phyloP scores from a whole-genome alignment of 352 stramenopile species.

The Globisporangium mamillatum region DNA sequence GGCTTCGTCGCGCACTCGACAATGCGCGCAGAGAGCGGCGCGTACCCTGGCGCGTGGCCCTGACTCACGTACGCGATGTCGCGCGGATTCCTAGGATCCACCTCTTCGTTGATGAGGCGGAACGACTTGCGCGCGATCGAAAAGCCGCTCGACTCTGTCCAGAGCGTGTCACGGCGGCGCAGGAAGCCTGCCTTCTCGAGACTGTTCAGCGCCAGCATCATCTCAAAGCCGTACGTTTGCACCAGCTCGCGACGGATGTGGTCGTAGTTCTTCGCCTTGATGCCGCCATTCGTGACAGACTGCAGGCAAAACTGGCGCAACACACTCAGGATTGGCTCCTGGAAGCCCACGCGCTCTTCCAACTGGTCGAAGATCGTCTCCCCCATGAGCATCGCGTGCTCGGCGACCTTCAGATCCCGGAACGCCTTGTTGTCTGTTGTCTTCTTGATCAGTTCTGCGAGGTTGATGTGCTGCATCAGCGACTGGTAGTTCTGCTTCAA shows the following conservation, averaged over 20 bases:
- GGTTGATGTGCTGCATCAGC: constrained; percentile 97
- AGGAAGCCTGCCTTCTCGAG: constrained; percentile 94
- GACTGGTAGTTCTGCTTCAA: constrained; percentile 93
- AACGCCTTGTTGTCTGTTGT: constrained; percentile 93
- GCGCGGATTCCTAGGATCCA: constrained; percentile 91
- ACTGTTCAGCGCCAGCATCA: constrained; percentile 90
- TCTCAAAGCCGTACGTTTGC: constrained; percentile 97
- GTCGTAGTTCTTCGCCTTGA: constrained; percentile 95
- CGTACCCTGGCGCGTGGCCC: constrained; percentile 88
- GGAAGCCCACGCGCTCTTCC: constrained; percentile 93
- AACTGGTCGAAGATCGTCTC: constrained; percentile 94
- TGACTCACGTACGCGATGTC: constrained; percentile 93
- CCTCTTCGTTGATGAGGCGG: constrained; percentile 94
- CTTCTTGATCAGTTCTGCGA: constrained; percentile 95
- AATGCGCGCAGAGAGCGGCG: constrained; percentile 91
- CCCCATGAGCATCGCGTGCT: constrained; percentile 95
- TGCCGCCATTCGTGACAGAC: constrained; percentile 90
- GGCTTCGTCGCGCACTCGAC: constrained; percentile 88
- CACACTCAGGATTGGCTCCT: constrained; percentile 89
- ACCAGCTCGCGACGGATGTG: constrained; percentile 92
- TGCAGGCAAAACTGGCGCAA: constrained; percentile 94
- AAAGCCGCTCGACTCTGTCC: constrained; percentile 85
- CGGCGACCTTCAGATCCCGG: constrained; percentile 92
- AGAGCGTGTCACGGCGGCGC: constrained; percentile 85
- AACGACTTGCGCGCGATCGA: constrained; percentile 86